Evolutionary conservation across 208 protist genomes (phyloP).

Genomic region (Herpetomonas muscarum): DNA sequence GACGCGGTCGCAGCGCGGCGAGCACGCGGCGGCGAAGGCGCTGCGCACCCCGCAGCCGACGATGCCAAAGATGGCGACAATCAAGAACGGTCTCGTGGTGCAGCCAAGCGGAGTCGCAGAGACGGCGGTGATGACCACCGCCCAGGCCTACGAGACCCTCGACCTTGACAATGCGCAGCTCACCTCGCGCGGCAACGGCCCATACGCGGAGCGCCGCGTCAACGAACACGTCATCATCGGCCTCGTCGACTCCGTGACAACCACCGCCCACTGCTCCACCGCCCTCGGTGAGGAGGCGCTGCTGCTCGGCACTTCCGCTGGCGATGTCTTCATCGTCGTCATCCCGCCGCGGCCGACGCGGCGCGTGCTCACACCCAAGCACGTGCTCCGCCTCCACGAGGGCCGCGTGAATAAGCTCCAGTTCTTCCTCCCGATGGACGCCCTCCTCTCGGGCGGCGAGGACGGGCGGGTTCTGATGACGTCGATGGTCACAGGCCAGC

Average conservation of each 20-base stretch:
- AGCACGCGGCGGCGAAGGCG: background rate
- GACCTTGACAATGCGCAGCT: constrained; percentile 34
- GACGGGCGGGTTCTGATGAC: constrained; percentile 67
- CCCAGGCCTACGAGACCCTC: constrained; percentile 29
- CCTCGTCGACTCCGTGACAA: constrained; percentile 57
- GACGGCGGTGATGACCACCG: constrained; percentile 25
- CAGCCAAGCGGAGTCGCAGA: constrained; percentile 1
- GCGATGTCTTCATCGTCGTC: constrained; percentile 61
- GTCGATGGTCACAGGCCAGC: constrained; percentile 50
- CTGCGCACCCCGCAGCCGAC: background rate
- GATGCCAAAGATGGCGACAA: background rate
- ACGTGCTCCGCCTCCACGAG: constrained; percentile 38
- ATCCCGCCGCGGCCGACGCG: constrained; percentile 22
- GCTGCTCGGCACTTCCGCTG: constrained; percentile 53
- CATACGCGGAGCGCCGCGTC: constrained; percentile 50
- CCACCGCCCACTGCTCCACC: constrained; percentile 50
- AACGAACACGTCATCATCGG: constrained; percentile 58
- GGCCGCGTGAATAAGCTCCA: constrained; percentile 67
- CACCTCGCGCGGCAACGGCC: constrained; percentile 36
- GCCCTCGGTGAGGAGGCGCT: constrained; percentile 60
- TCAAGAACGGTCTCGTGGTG: background rate
- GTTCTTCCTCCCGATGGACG: constrained; percentile 45
- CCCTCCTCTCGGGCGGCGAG: constrained; percentile 60
- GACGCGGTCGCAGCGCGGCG: background rate
- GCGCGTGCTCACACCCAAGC: constrained; percentile 33